Evolutionary conservation across 2,329 filamentous ascomycete genomes (phyloP).

Genomic region (Elsinoe ampelina): DNA sequence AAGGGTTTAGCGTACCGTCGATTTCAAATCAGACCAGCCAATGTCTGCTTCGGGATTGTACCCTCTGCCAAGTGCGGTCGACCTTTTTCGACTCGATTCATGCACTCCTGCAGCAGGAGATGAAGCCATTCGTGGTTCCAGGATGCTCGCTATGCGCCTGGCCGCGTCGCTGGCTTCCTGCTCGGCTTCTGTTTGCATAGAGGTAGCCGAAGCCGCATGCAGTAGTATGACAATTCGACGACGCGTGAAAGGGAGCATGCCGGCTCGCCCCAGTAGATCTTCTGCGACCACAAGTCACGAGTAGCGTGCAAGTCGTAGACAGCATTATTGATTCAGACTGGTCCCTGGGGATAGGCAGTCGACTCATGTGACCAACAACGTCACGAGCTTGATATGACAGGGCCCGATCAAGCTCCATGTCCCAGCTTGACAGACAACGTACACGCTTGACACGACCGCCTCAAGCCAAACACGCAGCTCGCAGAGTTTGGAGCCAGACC

Average conservation of each 20-base stretch:
- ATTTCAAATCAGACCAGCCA: conserved; percentile 15
- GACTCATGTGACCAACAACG: conserved; percentile 11
- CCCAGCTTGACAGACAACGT: conserved; percentile 7
- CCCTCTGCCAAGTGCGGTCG: not conserved
- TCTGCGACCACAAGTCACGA: not conserved
- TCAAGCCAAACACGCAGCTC: too few relatives aligned
- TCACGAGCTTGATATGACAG: conserved; percentile 8
- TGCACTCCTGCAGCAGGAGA: conserved; percentile 12
- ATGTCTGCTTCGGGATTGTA: conserved; percentile 8
- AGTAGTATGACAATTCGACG: conserved; percentile 2
- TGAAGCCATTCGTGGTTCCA: conserved; percentile 1
- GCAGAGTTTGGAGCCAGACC: not conserved
- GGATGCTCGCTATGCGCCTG: not conserved
- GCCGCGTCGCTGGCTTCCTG: not conserved
- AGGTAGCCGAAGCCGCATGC: not conserved
- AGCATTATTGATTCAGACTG: conserved; percentile 12
- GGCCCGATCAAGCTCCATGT: not conserved
- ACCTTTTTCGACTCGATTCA: conserved; percentile 4
- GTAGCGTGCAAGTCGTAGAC: conserved; percentile 4
- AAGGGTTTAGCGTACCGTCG: conserved; percentile 12
- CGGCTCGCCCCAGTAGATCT: not conserved
- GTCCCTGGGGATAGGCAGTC: not conserved
- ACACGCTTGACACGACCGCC: not conserved
- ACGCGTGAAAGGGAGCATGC: not conserved
- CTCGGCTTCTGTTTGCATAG: conserved; percentile 3